These are phyloP conservation scores for Pestalotiopsis sp. DNA, from an alignment of 2,329 filamentous ascomycete species.

Conservation along the genomic window DNA sequence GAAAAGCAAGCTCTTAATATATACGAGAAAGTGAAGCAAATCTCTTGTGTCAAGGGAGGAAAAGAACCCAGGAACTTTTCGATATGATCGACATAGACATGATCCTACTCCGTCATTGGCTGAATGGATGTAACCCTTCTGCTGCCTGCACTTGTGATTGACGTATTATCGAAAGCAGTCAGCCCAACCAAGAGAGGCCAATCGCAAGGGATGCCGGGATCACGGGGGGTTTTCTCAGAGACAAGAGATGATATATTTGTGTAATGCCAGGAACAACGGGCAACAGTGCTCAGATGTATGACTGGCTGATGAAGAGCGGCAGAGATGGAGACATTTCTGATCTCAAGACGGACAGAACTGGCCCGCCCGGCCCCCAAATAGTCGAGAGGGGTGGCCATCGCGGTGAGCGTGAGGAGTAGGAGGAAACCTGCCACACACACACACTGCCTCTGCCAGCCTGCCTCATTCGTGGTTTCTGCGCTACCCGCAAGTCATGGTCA, in stretches of 20 bases:
- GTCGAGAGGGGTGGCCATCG: background rate
- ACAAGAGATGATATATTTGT: background rate
- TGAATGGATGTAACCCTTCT: background rate
- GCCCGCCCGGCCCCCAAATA: background rate
- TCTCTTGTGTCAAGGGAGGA: background rate
- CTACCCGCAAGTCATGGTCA: slow-evolving; percentile 1
- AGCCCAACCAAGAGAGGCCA: slow-evolving; percentile 1
- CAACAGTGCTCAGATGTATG: background rate
- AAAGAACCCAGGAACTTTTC: background rate
- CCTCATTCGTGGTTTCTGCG: background rate
- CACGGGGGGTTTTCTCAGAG: background rate
- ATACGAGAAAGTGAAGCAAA: background rate
- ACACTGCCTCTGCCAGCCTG: background rate
- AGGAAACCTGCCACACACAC: background rate
- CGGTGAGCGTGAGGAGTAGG: background rate
- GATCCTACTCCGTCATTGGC: background rate
- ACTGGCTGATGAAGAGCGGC: background rate
- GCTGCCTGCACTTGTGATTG: background rate
- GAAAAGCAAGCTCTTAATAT: background rate
- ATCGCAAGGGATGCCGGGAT: slow-evolving; percentile 1
- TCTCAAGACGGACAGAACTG: background rate
- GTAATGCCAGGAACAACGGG: background rate
- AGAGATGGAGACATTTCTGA: background rate
- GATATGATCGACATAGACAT: background rate
- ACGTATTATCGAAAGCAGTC: slow-evolving; percentile 3